phyloP scores from a whole-genome alignment of 495 filamentous ascomycete genomes.

The Neurospora sp. region DNA sequence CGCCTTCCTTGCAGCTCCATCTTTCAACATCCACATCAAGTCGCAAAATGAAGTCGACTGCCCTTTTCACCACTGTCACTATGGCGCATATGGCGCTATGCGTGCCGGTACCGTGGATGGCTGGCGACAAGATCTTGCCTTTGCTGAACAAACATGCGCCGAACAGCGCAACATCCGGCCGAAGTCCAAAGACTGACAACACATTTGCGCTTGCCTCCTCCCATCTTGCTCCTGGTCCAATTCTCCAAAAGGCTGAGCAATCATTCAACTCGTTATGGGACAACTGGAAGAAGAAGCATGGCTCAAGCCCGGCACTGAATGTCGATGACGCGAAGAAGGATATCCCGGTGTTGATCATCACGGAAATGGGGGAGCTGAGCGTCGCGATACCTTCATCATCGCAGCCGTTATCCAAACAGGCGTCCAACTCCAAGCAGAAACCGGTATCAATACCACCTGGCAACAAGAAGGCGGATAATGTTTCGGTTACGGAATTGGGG shows the following conservation, averaged over 20 bases:
- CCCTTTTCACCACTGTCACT: constrained; percentile 9
- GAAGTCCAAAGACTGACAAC: neutral
- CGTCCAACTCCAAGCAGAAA: neutral
- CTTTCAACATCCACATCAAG: neutral
- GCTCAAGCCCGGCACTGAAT: neutral
- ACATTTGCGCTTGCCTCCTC: neutral
- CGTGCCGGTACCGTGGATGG: constrained; percentile 6
- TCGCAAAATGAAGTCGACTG: constrained; percentile 12
- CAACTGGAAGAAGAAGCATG: neutral
- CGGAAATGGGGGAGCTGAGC: constrained; percentile 8
- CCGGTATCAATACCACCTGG: constrained; percentile 7
- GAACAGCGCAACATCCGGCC: neutral
- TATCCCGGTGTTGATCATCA: neutral
- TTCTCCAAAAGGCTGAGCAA: neutral
- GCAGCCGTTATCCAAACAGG: neutral
- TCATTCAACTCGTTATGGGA: neutral
- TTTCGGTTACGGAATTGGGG: constrained; percentile 3
- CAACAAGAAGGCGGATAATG: neutral
- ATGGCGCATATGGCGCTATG: constrained; percentile 9
- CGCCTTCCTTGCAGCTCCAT: neutral
- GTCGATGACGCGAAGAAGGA: neutral
- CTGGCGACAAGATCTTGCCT: neutral
- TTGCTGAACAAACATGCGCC: neutral
- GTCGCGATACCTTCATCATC: constrained; percentile 1
- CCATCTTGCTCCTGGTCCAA: neutral